phyloP scores from a whole-genome alignment of 2,329 filamentous ascomycete species.

The Exophiala mesophila region DNA sequence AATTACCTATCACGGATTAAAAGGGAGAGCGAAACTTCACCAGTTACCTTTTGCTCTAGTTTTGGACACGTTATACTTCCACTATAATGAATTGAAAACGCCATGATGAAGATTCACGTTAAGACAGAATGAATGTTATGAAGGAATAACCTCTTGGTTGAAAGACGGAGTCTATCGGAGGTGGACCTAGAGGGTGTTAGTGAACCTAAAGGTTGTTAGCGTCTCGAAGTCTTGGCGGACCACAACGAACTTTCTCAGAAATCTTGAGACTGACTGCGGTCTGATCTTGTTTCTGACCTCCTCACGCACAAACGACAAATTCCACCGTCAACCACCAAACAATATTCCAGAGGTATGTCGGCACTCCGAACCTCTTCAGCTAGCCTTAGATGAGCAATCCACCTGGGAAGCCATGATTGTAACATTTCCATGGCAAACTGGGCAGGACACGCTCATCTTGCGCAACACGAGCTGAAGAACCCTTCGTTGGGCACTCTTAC shows the following conservation, averaged over 20 bases:
- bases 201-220: too few species aligned
- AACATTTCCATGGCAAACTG: slow-evolving; percentile 16
- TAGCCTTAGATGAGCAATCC: slow-evolving; percentile 28
- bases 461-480: slow-evolving; percentile 63
- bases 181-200: too few species aligned
- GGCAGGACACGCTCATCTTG: slow-evolving; percentile 25
- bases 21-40: too few species aligned
- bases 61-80: too few species aligned
- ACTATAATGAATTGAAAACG: too few species aligned
- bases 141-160: too few species aligned
- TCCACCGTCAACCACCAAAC: slow-evolving; percentile 10
- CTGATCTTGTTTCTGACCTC: neutral
- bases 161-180: too few species aligned
- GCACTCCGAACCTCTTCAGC: slow-evolving; percentile 23
- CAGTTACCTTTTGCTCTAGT: too few species aligned
- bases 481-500: slow-evolving; percentile 64
- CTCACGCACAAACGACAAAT: slow-evolving; percentile 16
- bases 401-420: slow-evolving; percentile 14
- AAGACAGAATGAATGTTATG: too few species aligned
- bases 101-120: too few species aligned
- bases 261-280: neutral
- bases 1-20: too few species aligned
- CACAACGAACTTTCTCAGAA: neutral
- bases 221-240: slow-evolving; percentile 2
- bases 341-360: slow-evolving; percentile 24